These are phyloP conservation scores for Breynia disticha DNA, from an alignment of 441 rosid species.

Conservation along the genomic window DNA sequence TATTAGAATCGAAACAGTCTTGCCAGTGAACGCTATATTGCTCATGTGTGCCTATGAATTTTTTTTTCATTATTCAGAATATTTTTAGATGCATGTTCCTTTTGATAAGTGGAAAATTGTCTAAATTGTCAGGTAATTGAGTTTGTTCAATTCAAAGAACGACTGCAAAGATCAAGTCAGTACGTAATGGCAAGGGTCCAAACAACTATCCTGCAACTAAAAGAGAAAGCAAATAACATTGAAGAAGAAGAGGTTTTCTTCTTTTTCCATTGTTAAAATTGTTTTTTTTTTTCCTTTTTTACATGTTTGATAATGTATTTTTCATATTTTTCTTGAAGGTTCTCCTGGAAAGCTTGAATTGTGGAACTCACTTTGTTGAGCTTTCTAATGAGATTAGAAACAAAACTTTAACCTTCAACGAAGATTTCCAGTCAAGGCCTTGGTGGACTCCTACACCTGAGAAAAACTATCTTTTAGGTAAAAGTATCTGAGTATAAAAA, in stretches of 20 bases:
- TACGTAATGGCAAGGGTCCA: slow-evolving; percentile 73
- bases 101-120: slow-evolving; percentile 7
- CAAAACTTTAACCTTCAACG: slow-evolving; percentile 65
- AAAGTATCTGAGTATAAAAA: slow-evolving; percentile 8
- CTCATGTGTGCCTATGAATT: too few relatives aligned
- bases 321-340: slow-evolving; percentile 31
- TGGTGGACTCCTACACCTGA: slow-evolving; percentile 97
- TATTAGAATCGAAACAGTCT: too few relatives aligned
- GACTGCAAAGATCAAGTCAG: slow-evolving; percentile 74
- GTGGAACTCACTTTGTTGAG: slow-evolving; percentile 62
- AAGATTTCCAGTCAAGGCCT: slow-evolving; percentile 85
- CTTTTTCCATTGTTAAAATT: slow-evolving; percentile 3
- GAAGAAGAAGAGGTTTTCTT: slow-evolving; percentile 67
- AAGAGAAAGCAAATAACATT: slow-evolving; percentile 66
- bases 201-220: slow-evolving; percentile 63
- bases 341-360: slow-evolving; percentile 65
- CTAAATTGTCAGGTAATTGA: slow-evolving; percentile 66
- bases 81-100: neutral
- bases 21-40: too few relatives aligned
- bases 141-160: slow-evolving; percentile 92
- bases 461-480: slow-evolving; percentile 82
- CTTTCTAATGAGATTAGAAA: slow-evolving; percentile 76
- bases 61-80: neutral
- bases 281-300: slow-evolving; percentile 5
- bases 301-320: slow-evolving; percentile 7